Conservation (phyloP, 164 flowering plant species). For the Aristolochia californica region DNA sequence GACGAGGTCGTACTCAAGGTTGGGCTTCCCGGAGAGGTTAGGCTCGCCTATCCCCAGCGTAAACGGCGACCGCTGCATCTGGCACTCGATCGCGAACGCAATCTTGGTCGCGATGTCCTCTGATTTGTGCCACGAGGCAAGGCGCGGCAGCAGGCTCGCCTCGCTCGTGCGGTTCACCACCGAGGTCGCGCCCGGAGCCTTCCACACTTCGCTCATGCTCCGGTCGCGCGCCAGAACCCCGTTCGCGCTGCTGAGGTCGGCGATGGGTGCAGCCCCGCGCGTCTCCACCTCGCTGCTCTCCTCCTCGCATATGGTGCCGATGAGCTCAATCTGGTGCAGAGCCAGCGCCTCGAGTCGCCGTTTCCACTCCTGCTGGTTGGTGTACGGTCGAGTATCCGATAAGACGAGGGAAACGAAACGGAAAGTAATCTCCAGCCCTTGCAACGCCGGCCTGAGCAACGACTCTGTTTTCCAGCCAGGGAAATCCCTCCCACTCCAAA, state of each 20-base stretch:
- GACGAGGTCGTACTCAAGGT: conserved; percentile 64
- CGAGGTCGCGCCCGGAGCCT: conserved; percentile 30
- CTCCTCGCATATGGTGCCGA: conserved; percentile 54
- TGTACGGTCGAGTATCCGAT: conserved; percentile 68
- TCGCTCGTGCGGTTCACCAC: conserved; percentile 62
- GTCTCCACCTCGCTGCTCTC: conserved; percentile 24
- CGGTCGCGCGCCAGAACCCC: conserved; percentile 46
- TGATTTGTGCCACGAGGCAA: conserved; percentile 66
- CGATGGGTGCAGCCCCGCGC: conserved; percentile 49
- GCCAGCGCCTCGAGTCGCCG: conserved; percentile 59
- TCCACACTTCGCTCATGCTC: conserved; percentile 77
- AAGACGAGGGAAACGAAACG: conserved; percentile 57
- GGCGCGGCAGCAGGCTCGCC: conserved; percentile 67
- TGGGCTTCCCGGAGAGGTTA: conserved; percentile 64
- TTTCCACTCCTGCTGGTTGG: conserved; percentile 58
- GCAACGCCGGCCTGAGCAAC: conserved; percentile 61
- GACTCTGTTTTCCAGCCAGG: conserved; percentile 66
- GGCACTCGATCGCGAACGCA: conserved; percentile 55
- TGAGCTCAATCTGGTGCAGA: conserved; percentile 46
- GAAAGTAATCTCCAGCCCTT: conserved; percentile 74
- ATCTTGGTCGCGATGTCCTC: conserved; percentile 54
- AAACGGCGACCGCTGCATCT: conserved; percentile 60
- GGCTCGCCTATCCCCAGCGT: conserved; percentile 88
- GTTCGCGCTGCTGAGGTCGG: conserved; percentile 30
- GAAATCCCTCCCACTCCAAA: conserved; percentile 51